Percentiles rank a stretch among this genome's conserved stretches.
phyloP scores from a whole-genome alignment of 2,329 filamentous ascomycete genomes.

The Mollisiaceae sp. region DNA sequence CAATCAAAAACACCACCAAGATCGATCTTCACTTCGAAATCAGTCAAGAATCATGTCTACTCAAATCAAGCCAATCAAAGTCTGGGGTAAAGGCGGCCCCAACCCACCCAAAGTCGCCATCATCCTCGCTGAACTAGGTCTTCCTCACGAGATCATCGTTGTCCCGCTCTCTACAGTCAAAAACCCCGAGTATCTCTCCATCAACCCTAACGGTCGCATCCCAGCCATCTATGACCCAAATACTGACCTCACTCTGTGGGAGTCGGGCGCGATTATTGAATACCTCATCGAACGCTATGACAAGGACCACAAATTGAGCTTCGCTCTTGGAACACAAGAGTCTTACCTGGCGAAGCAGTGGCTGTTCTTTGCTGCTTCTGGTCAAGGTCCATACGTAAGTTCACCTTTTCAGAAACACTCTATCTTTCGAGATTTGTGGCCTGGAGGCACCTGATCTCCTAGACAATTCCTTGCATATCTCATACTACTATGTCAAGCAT shows the following conservation, averaged over 20 bases:
- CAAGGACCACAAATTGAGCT: conserved; percentile 45
- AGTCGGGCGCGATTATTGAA: conserved; percentile 52
- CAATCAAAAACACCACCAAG: background rate
- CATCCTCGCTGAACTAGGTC: conserved; percentile 49
- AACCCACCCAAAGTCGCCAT: conserved; percentile 48
- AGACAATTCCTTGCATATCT: too few relatives aligned
- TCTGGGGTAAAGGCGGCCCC: conserved; percentile 27
- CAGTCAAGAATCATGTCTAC: conserved; percentile 11
- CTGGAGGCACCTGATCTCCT: too few relatives aligned
- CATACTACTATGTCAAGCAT: too few relatives aligned
- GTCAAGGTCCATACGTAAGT: conserved; percentile 45
- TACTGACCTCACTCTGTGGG: conserved; percentile 51
- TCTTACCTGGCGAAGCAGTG: conserved; percentile 45
- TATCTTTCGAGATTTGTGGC: too few relatives aligned
- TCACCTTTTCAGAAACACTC: too few relatives aligned
- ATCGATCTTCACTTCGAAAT: background rate
- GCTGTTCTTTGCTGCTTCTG: conserved; percentile 47
- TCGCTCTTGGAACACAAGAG: conserved; percentile 39
- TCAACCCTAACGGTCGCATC: conserved; percentile 42
- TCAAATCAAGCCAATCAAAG: conserved; percentile 22
- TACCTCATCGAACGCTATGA: conserved; percentile 50
- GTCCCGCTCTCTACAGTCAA: conserved; percentile 48
- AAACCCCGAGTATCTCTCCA: conserved; percentile 43
- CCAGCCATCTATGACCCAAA: conserved; percentile 46
- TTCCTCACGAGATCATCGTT: conserved; percentile 47